Evolutionary conservation across 805 yeast species (phyloP).

Genomic region (Metschnikowia drakensbergensis): DNA sequence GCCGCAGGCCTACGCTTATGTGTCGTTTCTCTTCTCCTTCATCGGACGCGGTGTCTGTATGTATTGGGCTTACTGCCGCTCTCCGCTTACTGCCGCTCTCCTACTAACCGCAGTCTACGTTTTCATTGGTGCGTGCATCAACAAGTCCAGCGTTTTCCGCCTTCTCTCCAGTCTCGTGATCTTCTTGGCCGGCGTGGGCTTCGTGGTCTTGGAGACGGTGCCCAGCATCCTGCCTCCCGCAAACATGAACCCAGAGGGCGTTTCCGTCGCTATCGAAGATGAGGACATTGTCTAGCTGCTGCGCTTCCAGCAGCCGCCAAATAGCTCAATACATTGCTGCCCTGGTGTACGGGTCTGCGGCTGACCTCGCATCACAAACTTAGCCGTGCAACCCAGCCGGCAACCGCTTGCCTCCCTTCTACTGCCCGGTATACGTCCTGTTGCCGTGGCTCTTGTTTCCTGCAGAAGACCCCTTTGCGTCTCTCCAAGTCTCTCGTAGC

Average conservation of each 20-base stretch:
- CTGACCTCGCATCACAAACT: too few species aligned
- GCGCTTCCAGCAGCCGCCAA: too few species aligned
- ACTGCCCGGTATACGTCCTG: too few species aligned
- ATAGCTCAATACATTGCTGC: too few species aligned
- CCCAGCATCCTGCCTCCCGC: slow-evolving; percentile 78
- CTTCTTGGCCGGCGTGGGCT: slow-evolving; percentile 58
- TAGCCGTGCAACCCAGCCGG: too few species aligned
- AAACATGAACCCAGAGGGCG: slow-evolving; percentile 59
- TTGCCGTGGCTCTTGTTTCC: not conserved
- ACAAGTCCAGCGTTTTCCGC: slow-evolving; percentile 54
- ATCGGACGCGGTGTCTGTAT: slow-evolving; percentile 69
- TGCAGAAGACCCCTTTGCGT: too few species aligned
- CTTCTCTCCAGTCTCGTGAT: slow-evolving; percentile 55
- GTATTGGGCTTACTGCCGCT: slow-evolving; percentile 23
- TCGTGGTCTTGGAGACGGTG: slow-evolving; percentile 60
- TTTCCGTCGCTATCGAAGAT: slow-evolving; percentile 35
- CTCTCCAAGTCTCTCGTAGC: too few species aligned
- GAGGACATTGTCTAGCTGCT: slow-evolving; percentile 29
- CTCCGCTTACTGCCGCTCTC: not conserved
- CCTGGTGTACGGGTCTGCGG: too few species aligned
- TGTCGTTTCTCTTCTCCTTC: slow-evolving; percentile 64
- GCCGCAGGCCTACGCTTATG: slow-evolving; percentile 59
- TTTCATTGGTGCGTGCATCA: slow-evolving; percentile 34
- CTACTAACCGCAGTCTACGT: slow-evolving; percentile 36
- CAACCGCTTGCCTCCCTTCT: too few species aligned